phyloP scores from a whole-genome alignment of 495 filamentous ascomycete species.

The Xylaria venustula region DNA sequence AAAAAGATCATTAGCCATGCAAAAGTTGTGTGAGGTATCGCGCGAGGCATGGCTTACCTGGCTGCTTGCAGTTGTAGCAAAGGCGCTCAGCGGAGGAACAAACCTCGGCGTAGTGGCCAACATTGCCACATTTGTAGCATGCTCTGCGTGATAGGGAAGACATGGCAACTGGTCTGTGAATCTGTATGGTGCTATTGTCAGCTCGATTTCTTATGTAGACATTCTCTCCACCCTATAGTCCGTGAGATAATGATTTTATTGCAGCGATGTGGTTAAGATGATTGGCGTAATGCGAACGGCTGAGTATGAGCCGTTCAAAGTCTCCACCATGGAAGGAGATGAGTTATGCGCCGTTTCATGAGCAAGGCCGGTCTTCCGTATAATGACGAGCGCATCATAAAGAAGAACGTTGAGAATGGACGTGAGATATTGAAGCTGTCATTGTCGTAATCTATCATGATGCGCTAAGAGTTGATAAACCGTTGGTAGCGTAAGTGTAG shows the following conservation, averaged over 20 bases:
- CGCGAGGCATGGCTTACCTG: conserved; percentile 54
- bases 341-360: background rate
- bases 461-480: background rate
- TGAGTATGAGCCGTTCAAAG: background rate
- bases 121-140: conserved; percentile 99
- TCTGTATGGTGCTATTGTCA: conserved; percentile 40
- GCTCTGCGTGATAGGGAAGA: conserved; percentile 95
- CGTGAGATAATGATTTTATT: too few relatives aligned
- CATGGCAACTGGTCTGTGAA: conserved; percentile 52
- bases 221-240: conserved; percentile 29
- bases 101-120: conserved; percentile 98
- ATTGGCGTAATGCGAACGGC: background rate
- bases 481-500: background rate
- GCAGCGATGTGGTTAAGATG: conserved; percentile 30
- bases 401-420: too few relatives aligned
- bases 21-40: background rate
- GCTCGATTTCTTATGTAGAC: conserved; percentile 33
- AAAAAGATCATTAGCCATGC: background rate
- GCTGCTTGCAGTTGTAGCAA: conserved; percentile 99
- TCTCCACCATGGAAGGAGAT: background rate
- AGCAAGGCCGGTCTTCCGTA: too few relatives aligned
- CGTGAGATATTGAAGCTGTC: too few relatives aligned
- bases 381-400: too few relatives aligned
- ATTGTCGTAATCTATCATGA: background rate
- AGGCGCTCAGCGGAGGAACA: conserved; percentile 95